phyloP scores from a whole-genome alignment of 202 grass and related monocot genomes.

The Setaria viridis region DNA sequence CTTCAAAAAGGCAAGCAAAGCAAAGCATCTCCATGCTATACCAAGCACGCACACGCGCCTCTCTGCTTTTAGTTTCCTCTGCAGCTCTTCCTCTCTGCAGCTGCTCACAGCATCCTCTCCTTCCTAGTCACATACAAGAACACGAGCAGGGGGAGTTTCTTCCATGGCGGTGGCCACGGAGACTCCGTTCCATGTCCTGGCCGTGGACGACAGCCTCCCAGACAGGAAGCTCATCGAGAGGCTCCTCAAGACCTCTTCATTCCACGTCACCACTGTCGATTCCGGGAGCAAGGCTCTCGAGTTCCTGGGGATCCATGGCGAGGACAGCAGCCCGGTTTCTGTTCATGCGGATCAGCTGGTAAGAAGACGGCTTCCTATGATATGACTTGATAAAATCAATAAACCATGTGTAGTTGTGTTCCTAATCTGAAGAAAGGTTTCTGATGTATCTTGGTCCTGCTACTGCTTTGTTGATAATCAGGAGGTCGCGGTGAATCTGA shows the following conservation, averaged over 20 bases:
- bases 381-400: neutral
- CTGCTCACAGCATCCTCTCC: slow-evolving; percentile 29
- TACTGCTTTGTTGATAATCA: neutral
- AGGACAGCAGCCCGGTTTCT: slow-evolving; percentile 37
- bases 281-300: slow-evolving; percentile 89
- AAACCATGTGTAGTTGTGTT: neutral
- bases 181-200: slow-evolving; percentile 81
- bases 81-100: slow-evolving; percentile 22
- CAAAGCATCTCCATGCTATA: slow-evolving; percentile 16
- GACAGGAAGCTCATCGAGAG: slow-evolving; percentile 98
- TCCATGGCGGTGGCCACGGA: slow-evolving; percentile 58
- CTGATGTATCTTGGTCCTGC: no score
- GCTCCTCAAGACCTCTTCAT: slow-evolving; percentile 92
- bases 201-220: slow-evolving; percentile 86
- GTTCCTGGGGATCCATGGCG: slow-evolving; percentile 72
- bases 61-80: slow-evolving; percentile 2
- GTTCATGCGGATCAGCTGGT: slow-evolving; percentile 61
- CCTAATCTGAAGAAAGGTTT: neutral
- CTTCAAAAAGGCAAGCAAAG: slow-evolving; percentile 7
- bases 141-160: neutral
- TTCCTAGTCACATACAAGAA: neutral
- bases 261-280: slow-evolving; percentile 94
- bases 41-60: neutral
- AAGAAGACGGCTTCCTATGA: slow-evolving; percentile 12
- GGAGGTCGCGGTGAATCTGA: slow-evolving; percentile 87